phyloP scores from a whole-genome alignment of 768 basidiomycete genomes.

The Aureoboletus auriporus region DNA sequence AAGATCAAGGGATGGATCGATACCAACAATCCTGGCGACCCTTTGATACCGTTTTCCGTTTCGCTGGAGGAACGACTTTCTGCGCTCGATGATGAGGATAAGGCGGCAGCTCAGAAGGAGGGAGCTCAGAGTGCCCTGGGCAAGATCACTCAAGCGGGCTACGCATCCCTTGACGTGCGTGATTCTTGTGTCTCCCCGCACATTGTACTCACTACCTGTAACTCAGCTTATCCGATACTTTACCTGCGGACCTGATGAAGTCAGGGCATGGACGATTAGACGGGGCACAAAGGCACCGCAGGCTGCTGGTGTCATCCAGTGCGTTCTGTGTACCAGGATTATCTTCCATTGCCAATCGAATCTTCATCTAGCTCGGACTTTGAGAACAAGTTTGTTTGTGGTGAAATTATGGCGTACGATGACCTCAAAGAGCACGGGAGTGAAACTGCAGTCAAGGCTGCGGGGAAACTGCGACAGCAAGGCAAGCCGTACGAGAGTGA shows the following conservation, averaged over 20 bases:
- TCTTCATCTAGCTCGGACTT: conserved; percentile 72
- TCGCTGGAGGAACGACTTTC: conserved; percentile 89
- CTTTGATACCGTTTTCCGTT: conserved; percentile 95
- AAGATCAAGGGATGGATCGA: conserved; percentile 99
- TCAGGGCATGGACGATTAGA: conserved; percentile 97
- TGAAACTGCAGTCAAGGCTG: conserved; percentile 89
- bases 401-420: conserved; percentile 91
- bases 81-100: conserved; percentile 56
- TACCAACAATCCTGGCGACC: conserved; percentile 91
- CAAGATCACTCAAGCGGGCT: conserved; percentile 96
- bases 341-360: background rate
- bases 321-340: conserved; percentile 26
- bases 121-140: conserved; percentile 75
- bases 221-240: conserved; percentile 90
- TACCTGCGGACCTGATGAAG: conserved; percentile 95
- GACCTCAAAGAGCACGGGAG: conserved; percentile 91
- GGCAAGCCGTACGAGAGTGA: conserved; percentile 95
- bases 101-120: conserved; percentile 72
- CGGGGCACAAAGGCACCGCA: conserved; percentile 93
- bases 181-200: background rate
- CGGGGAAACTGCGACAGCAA: conserved; percentile 91
- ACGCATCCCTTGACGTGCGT: conserved; percentile 76
- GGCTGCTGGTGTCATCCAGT: conserved; percentile 98
- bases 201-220: background rate
- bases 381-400: conserved; percentile 96